Conservation (phyloP, 805 yeast genomes). For the Citeromyces matritensis region DNA sequence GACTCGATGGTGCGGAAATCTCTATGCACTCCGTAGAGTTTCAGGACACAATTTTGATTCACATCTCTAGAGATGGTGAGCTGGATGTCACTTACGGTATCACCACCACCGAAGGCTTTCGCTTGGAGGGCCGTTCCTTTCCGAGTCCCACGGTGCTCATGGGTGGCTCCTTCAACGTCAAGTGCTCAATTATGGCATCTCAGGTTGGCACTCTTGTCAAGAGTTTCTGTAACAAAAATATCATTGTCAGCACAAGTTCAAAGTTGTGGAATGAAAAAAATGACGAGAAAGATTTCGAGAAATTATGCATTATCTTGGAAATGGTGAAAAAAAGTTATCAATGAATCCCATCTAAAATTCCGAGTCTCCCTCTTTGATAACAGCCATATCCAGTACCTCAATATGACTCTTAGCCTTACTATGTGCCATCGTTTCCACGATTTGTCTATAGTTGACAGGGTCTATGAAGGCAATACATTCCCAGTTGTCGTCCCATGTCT, state of each 20-base stretch:
- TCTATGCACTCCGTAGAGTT: too few species aligned
- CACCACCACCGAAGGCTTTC: too few species aligned
- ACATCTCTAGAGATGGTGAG: conserved; percentile 25
- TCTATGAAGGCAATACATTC: conserved; percentile 61
- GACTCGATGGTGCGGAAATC: too few species aligned
- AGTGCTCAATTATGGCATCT: conserved; percentile 28
- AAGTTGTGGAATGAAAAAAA: conserved; percentile 24
- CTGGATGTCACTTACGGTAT: conserved; percentile 33
- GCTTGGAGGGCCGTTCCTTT: not conserved
- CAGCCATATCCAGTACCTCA: conserved; percentile 85
- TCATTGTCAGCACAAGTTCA: conserved; percentile 29
- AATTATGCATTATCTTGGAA: conserved; percentile 21
- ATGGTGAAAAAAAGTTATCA: too few species aligned
- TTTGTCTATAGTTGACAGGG: conserved; percentile 66
- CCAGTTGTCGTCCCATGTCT: conserved; percentile 17
- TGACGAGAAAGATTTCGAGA: conserved; percentile 24
- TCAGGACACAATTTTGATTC: conserved; percentile 23
- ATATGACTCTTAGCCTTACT: conserved; percentile 31
- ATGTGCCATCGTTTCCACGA: conserved; percentile 45
- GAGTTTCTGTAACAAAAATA: conserved; percentile 18
- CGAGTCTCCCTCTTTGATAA: conserved; percentile 46
- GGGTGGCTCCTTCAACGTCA: conserved; percentile 27
- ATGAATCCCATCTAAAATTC: too few species aligned
- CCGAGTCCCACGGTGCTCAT: conserved; percentile 12
- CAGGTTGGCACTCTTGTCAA: conserved; percentile 29